phyloP scores from a whole-genome alignment of 257 asterid genomes.

The Forsythia viridissima region DNA sequence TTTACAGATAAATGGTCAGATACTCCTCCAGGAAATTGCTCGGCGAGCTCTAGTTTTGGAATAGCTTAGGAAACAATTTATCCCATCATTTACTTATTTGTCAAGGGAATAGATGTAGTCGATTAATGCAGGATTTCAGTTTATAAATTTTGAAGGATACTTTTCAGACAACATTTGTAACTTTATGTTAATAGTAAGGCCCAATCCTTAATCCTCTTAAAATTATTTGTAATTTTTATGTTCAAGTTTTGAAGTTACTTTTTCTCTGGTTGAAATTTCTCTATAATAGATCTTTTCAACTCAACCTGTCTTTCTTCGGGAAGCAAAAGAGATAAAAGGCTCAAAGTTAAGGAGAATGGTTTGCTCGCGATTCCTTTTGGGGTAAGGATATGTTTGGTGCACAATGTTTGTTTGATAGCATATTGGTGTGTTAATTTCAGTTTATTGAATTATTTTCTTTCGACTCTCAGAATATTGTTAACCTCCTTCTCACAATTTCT shows the following conservation, averaged over 20 bases:
- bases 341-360: conserved; percentile 51
- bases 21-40: background rate
- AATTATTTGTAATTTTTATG: conserved; percentile 20
- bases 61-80: background rate
- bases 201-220: conserved; percentile 28
- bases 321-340: conserved; percentile 51
- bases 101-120: background rate
- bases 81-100: background rate
- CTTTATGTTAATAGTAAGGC: conserved; percentile 18
- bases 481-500: background rate
- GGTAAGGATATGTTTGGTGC: conserved; percentile 58
- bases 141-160: conserved; percentile 1
- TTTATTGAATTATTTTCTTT: background rate
- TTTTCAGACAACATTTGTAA: background rate
- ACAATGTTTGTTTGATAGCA: conserved; percentile 23
- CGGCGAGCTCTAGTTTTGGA: conserved; percentile 8
- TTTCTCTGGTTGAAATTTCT: conserved; percentile 50
- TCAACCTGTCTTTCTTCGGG: conserved; percentile 52
- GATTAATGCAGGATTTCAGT: conserved; percentile 11
- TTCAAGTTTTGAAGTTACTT: conserved; percentile 45
- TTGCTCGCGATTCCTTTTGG: conserved; percentile 42
- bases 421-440: background rate
- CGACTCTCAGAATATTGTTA: background rate
- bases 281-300: conserved; percentile 50
- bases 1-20: background rate